Evolutionary conservation across 1,139 yeast species (phyloP), one percentile per base, ranked within the genome.

Genomic region (Yamadazyma atmosphaerica): DNA sequence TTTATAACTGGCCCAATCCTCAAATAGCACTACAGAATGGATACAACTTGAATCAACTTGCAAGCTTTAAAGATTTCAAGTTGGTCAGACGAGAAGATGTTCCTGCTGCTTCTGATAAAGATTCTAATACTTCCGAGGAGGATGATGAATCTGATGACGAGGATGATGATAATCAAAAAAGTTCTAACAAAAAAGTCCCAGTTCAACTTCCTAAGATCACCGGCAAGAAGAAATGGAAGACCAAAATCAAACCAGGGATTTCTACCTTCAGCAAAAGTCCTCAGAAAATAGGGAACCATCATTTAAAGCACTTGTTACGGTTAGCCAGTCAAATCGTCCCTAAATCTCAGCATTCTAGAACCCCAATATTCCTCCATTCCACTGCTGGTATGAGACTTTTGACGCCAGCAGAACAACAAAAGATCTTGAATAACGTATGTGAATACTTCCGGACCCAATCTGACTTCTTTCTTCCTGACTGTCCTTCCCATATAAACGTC

Each of bases 321-420:
- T 65, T 75, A 35, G 86, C 89, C 3, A 63, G 74, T 44, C 56
- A 70, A 5, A 68, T 81, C 3, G 80, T 87, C 1, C 96, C 96
- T 4, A 60, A 64, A 33, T 74, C 79, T 10, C 87, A 84, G 54
- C 84, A 81, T 43, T 55, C 60, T n/a, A 60, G 90, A 33, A 86
- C 95, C 0, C 95, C 95, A 0, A 70, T 86, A 1, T 86, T 83
- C 50, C 60, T 86, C 22, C 88, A 83, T 56, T 86, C 92, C 0
- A 86, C 95, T 0, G 95, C 89, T 0, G 94, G 94, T 0, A 77
- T 86, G 83, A 65, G 95, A 33, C 58, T 81, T n/a, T 61, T 86
- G 35, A 70, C 76, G 5, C 83, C 81, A 0, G 62, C 68, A 1
- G 74, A 77, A 31, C 87, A 81, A 49, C 58, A 61, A 17, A 61